Percentiles rank a stretch among this genome's conserved stretches.
phyloP scores from a whole-genome alignment of 768 basidiomycete species.

The Porpolomopsis calyptriformis region DNA sequence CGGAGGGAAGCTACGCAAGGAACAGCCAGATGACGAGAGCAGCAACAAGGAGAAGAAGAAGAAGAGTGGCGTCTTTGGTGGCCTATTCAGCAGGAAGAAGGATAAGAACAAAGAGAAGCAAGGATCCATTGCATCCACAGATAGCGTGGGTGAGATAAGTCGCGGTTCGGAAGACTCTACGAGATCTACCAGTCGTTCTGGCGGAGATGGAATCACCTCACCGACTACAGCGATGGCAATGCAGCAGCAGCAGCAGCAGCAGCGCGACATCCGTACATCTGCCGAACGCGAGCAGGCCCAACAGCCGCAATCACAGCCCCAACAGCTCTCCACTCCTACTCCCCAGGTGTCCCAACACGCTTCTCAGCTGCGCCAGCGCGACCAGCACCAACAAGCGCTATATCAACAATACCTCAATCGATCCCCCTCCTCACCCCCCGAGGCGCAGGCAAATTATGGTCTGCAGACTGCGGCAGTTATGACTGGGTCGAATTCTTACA shows the following conservation, averaged over 20 bases:
- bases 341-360: slow-evolving; percentile 53
- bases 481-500: slow-evolving; percentile 25
- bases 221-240: slow-evolving; percentile 43
- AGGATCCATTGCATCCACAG: slow-evolving; percentile 32
- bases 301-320: slow-evolving; percentile 15
- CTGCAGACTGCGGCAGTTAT: slow-evolving; percentile 65
- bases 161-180: slow-evolving; percentile 56
- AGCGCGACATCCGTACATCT: slow-evolving; percentile 19
- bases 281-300: slow-evolving; percentile 20
- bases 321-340: slow-evolving; percentile 15
- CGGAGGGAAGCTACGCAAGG: slow-evolving; percentile 37
- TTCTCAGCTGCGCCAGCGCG: slow-evolving; percentile 71
- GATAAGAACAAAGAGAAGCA: slow-evolving; percentile 60
- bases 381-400: slow-evolving; percentile 78
- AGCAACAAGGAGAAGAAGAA: slow-evolving; percentile 44
- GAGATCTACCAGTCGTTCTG: slow-evolving; percentile 33
- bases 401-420: slow-evolving; percentile 86
- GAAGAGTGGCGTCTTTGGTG: slow-evolving; percentile 62
- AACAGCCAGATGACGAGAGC: slow-evolving; percentile 27
- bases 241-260: slow-evolving; percentile 47
- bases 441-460: slow-evolving; percentile 65
- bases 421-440: slow-evolving; percentile 71
- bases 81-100: slow-evolving; percentile 69
- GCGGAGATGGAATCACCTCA: slow-evolving; percentile 31
- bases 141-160: slow-evolving; percentile 25